Evolutionary conservation across 2,329 filamentous ascomycete species (phyloP).

Genomic region (Aspergillus sp.): DNA sequence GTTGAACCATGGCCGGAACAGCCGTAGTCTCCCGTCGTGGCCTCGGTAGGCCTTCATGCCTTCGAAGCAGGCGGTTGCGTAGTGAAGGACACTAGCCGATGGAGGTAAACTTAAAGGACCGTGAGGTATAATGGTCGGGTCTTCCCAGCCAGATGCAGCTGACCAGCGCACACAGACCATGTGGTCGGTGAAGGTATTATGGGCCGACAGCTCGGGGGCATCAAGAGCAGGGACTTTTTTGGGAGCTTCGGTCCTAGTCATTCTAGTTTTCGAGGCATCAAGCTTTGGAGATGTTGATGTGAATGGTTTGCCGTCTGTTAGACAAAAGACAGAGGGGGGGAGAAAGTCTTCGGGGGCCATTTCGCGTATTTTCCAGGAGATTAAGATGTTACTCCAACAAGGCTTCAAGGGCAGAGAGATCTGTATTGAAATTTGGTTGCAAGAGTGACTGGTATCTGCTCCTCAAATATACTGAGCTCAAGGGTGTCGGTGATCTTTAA

Average conservation of each 20-base stretch:
- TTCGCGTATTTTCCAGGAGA: too few species aligned
- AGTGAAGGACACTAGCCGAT: conserved; percentile 73
- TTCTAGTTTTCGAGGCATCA: background rate
- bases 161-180: conserved; percentile 73
- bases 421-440: too few species aligned
- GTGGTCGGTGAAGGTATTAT: conserved; percentile 66
- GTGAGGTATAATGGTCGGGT: conserved; percentile 69
- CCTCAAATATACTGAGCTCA: too few species aligned
- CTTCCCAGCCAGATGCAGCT: conserved; percentile 61
- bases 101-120: conserved; percentile 71
- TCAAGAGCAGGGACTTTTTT: background rate
- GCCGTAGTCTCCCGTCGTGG: conserved; percentile 64
- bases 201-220: background rate
- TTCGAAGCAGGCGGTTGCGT: conserved; percentile 84
- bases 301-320: too few species aligned
- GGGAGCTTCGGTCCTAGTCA: background rate
- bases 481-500: too few species aligned
- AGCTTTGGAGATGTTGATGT: too few species aligned
- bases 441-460: too few species aligned
- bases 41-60: conserved; percentile 68
- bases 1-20: conserved; percentile 70
- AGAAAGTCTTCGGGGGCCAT: too few species aligned
- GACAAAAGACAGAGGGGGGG: too few species aligned
- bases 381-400: too few species aligned
- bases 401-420: too few species aligned